These are phyloP conservation scores for Friedmanniomyces simplex DNA, from an alignment of 495 filamentous ascomycete species.

Conservation along the genomic window DNA sequence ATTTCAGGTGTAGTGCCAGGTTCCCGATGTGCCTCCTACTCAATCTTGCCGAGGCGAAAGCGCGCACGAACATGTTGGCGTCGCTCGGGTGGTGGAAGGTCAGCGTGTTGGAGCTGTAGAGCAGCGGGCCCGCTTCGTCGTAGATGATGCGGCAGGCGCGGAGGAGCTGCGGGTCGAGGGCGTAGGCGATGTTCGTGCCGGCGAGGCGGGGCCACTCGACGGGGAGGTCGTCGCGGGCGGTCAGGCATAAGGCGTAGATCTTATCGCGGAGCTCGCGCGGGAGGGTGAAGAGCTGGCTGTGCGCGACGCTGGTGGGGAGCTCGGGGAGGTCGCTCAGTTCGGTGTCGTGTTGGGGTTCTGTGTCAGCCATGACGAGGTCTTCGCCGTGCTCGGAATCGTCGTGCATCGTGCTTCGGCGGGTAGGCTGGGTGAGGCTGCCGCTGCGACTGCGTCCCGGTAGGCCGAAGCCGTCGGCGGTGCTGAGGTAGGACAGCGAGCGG, in stretches of 20 bases:
- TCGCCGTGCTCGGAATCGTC: constrained; percentile 6
- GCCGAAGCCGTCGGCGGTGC: constrained; percentile 9
- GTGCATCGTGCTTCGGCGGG: constrained; percentile 11
- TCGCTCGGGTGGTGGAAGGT: constrained; percentile 26
- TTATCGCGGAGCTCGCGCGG: constrained; percentile 32
- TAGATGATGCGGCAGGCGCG: constrained; percentile 28
- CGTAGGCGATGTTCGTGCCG: not conserved
- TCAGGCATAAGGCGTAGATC: constrained; percentile 30
- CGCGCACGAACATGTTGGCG: constrained; percentile 32
- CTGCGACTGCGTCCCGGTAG: constrained; percentile 7
- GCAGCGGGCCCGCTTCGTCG: constrained; percentile 24
- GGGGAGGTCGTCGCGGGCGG: not conserved
- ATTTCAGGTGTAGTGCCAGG: constrained; percentile 27
- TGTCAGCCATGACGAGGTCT: constrained; percentile 9
- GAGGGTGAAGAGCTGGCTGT: constrained; percentile 27
- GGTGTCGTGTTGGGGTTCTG: not conserved
- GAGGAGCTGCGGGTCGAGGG: constrained; percentile 29
- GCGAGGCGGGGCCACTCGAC: constrained; percentile 11
- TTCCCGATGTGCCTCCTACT: constrained; percentile 18
- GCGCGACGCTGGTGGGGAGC: constrained; percentile 14
- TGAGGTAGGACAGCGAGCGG: constrained; percentile 23
- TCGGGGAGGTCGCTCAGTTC: constrained; percentile 5
- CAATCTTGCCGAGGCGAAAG: constrained; percentile 5
- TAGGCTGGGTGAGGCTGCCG: not conserved
- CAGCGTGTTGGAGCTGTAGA: constrained; percentile 20